These are phyloP conservation scores for Schizophyllum commune DNA, from an alignment of 1,284 basidiomycete genomes.

Conservation along the genomic window DNA sequence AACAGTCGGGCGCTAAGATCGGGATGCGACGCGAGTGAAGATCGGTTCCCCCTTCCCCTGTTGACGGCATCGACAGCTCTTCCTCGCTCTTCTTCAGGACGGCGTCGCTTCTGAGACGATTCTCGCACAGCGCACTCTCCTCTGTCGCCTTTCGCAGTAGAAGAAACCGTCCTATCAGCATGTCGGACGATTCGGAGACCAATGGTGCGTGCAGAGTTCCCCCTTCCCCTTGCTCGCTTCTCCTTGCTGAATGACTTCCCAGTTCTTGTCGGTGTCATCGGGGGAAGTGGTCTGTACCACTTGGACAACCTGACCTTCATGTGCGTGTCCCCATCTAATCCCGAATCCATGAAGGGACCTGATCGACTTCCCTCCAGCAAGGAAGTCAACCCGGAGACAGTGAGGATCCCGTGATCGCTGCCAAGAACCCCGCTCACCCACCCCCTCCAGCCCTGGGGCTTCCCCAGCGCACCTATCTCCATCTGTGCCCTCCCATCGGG, in stretches of 20 bases:
- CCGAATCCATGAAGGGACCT: neutral
- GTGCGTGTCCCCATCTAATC: conserved; percentile 34
- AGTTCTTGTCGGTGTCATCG: conserved; percentile 78
- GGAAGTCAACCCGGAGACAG: conserved; percentile 64
- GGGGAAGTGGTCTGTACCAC: conserved; percentile 83
- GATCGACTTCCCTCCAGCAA: conserved; percentile 34
- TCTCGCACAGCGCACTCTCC: too few relatives aligned
- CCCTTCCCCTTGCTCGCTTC: neutral
- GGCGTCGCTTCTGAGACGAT: too few relatives aligned
- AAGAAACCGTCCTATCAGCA: neutral
- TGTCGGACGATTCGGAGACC: neutral
- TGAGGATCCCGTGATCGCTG: conserved; percentile 23
- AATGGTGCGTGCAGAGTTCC: neutral
- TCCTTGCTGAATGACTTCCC: neutral
- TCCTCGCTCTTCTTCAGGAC: too few relatives aligned
- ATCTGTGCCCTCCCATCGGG: conserved; percentile 80
- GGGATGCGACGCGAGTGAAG: too few relatives aligned
- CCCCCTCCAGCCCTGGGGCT: conserved; percentile 79
- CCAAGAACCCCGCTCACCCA: conserved; percentile 1
- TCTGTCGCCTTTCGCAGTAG: too few relatives aligned
- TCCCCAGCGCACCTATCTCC: conserved; percentile 86
- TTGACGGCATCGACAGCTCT: too few relatives aligned
- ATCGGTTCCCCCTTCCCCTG: too few relatives aligned
- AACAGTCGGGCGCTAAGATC: too few relatives aligned
- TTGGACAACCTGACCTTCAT: conserved; percentile 82